Conservation (phyloP, 352 stramenopile species). For the Plasmopara viticola region DNA sequence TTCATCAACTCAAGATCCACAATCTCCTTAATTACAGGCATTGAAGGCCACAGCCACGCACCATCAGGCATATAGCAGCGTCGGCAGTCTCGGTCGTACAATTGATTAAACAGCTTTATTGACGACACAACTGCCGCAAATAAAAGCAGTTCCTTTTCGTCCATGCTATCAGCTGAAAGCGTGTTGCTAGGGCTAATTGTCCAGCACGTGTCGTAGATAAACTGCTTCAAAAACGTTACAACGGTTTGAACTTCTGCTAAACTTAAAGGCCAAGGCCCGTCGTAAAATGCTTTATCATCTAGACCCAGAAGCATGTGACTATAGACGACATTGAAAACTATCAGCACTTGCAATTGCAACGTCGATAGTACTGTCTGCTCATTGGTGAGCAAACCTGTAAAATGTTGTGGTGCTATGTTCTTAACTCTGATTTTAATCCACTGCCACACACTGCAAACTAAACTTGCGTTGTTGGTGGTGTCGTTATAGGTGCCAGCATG, state of each 20-base stretch:
- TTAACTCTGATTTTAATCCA: slow-evolving; percentile 20
- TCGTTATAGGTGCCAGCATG: not conserved
- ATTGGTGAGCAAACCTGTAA: slow-evolving; percentile 7
- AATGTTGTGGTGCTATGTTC: slow-evolving; percentile 9
- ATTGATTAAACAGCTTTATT: slow-evolving; percentile 74
- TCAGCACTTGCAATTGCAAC: slow-evolving; percentile 31
- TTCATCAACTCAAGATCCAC: slow-evolving; percentile 61
- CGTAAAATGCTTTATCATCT: slow-evolving; percentile 70
- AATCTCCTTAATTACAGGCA: slow-evolving; percentile 57
- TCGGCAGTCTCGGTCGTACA: slow-evolving; percentile 67
- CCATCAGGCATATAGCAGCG: slow-evolving; percentile 37
- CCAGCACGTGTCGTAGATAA: slow-evolving; percentile 69
- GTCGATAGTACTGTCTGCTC: slow-evolving; percentile 13
- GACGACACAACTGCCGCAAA: slow-evolving; percentile 52
- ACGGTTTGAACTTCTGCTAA: slow-evolving; percentile 36
- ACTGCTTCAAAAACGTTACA: slow-evolving; percentile 50
- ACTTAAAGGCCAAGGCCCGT: slow-evolving; percentile 46
- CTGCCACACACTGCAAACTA: slow-evolving; percentile 36
- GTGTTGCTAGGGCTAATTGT: slow-evolving; percentile 24
- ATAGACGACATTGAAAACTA: slow-evolving; percentile 61
- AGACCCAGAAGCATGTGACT: slow-evolving; percentile 58
- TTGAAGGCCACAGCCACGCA: slow-evolving; percentile 67
- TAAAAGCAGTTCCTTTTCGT: slow-evolving; percentile 22
- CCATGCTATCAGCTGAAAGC: slow-evolving; percentile 13
- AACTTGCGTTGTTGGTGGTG: slow-evolving; percentile 5